Percentiles rank a stretch among this genome's conserved stretches.
These are phyloP conservation scores for Lanzia echinophila DNA, from an alignment of 2,329 filamentous ascomycete species.

Conservation along the genomic window DNA sequence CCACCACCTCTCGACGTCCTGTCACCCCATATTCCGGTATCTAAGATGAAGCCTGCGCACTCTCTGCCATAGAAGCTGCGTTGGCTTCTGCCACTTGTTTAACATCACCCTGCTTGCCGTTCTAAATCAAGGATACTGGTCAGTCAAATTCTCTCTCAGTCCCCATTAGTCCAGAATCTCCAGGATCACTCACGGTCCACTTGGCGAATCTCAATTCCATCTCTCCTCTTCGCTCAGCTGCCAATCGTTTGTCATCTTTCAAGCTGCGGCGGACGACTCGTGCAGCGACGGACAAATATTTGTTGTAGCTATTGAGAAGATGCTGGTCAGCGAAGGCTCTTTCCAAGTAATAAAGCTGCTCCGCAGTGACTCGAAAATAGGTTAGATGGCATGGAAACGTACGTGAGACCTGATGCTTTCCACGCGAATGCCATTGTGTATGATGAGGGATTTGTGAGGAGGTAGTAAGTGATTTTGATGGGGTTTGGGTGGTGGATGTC, in stretches of 20 bases:
- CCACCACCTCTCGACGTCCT: slow-evolving; percentile 4
- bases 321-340: slow-evolving; percentile 23
- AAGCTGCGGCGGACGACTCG: slow-evolving; percentile 93
- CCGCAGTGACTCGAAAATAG: slow-evolving; percentile 12
- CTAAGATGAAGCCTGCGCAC: slow-evolving; percentile 19
- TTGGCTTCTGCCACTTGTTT: slow-evolving; percentile 63
- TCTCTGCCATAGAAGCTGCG: slow-evolving; percentile 31
- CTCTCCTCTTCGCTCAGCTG: slow-evolving; percentile 82
- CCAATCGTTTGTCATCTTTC: slow-evolving; percentile 87
- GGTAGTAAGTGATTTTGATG: slow-evolving; percentile 11
- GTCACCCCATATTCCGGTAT: slow-evolving; percentile 7
- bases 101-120: slow-evolving; percentile 88
- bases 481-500: slow-evolving; percentile 15
- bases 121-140: slow-evolving; percentile 46
- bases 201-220: slow-evolving; percentile 86
- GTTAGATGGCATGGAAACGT: slow-evolving; percentile 15
- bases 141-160: slow-evolving; percentile 16
- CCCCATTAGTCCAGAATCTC: neutral
- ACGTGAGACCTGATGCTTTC: slow-evolving; percentile 89
- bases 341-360: slow-evolving; percentile 9
- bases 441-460: slow-evolving; percentile 19
- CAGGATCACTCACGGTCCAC: slow-evolving; percentile 74
- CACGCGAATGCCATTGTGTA: slow-evolving; percentile 82
- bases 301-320: slow-evolving; percentile 83
- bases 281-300: slow-evolving; percentile 92